A percentile compares a stretch with the other conserved stretches of the same genome.
These are phyloP conservation scores for Eutrema salsugineum DNA, from an alignment of 441 rosid species.

Conservation along the genomic window DNA sequence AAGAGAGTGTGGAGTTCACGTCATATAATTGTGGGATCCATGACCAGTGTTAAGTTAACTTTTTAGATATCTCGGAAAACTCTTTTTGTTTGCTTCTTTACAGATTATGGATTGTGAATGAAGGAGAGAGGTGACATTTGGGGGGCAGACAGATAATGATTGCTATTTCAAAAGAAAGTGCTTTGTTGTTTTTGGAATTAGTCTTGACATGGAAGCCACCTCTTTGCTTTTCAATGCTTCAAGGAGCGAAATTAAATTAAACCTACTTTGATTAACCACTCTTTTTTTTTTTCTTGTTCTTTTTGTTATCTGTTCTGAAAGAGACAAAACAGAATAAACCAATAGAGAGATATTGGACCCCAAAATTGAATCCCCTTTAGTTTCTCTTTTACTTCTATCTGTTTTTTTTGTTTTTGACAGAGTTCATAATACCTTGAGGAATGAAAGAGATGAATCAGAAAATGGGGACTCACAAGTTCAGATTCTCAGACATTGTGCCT, in stretches of 20 bases:
- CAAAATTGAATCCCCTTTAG: background rate
- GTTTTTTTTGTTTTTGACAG: background rate
- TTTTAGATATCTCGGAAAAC: background rate
- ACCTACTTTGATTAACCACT: background rate
- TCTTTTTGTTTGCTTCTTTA: background rate
- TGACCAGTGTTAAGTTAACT: slow-evolving; percentile 6
- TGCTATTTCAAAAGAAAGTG: slow-evolving; percentile 4
- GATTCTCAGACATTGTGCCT: slow-evolving; percentile 64
- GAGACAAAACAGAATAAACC: slow-evolving; percentile 14
- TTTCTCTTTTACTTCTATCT: background rate
- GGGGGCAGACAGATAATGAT: background rate
- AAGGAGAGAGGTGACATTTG: background rate
- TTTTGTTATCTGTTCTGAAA: slow-evolving; percentile 4
- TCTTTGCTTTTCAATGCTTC: slow-evolving; percentile 24
- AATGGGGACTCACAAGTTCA: slow-evolving; percentile 61
- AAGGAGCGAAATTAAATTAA: slow-evolving; percentile 18
- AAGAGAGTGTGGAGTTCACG: slow-evolving; percentile 28
- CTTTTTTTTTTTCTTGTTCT: background rate
- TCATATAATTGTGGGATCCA: slow-evolving; percentile 22
- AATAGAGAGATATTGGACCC: slow-evolving; percentile 19
- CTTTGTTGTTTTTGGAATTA: slow-evolving; percentile 16
- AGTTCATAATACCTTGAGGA: background rate
- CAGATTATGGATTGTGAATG: slow-evolving; percentile 2
- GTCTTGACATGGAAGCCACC: slow-evolving; percentile 41
- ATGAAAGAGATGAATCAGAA: slow-evolving; percentile 31